Conservation (phyloP, 768 basidiomycete genomes). For the Naematelia aurantialba region DNA sequence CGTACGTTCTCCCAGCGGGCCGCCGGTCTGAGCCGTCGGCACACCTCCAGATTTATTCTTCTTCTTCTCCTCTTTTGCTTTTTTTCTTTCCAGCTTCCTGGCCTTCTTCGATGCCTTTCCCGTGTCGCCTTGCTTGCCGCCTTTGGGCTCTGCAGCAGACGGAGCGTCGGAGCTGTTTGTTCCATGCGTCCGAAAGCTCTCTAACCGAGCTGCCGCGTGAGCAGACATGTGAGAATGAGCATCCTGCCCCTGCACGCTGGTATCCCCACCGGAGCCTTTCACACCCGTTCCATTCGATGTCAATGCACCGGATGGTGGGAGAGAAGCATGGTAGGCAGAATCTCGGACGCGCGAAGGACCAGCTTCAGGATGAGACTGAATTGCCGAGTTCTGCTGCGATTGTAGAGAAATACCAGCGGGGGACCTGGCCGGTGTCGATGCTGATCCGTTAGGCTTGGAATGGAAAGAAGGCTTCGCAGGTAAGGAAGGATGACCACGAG, state of each 20-base stretch:
- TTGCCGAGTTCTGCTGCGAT: too few relatives aligned
- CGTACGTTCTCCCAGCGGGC: slow-evolving; percentile 55
- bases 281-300: not conserved
- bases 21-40: not conserved
- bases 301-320: not conserved
- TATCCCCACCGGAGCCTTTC: not conserved
- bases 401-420: too few relatives aligned
- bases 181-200: not conserved
- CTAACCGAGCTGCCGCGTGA: not conserved
- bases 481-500: not conserved
- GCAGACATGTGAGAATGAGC: not conserved
- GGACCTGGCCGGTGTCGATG: too few relatives aligned
- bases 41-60: not conserved
- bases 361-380: slow-evolving; percentile 6
- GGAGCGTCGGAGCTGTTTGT: not conserved
- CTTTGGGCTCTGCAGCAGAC: slow-evolving; percentile 1
- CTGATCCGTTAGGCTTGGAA: not conserved
- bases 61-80: not conserved
- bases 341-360: slow-evolving; percentile 13
- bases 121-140: not conserved
- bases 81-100: not conserved
- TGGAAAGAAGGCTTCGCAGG: not conserved
- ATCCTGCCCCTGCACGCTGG: not conserved
- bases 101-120: not conserved
- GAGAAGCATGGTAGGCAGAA: slow-evolving; percentile 1